phyloP scores from a whole-genome alignment of 1,284 basidiomycete genomes.

The Apiotrichum montevideense region DNA sequence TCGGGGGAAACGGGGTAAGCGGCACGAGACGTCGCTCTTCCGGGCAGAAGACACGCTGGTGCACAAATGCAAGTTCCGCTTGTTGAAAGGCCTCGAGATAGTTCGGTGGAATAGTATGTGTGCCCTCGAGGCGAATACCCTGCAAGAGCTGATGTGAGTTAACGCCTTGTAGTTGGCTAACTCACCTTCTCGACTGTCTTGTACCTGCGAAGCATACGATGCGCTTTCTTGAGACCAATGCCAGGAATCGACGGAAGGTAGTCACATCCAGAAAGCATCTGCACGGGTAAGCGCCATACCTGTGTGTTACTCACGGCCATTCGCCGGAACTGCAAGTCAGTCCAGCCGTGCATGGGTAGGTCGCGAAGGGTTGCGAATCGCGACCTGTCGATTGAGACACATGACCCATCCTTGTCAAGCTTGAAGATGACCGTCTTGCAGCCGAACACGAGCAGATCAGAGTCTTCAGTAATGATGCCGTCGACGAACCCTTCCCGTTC shows the following conservation, averaged over 20 bases:
- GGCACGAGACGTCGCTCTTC: conserved; percentile 59
- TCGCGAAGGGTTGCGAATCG: conserved; percentile 68
- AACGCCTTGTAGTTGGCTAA: neutral
- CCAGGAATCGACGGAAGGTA: conserved; percentile 96
- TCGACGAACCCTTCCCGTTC: conserved; percentile 78
- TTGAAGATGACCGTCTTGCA: conserved; percentile 74
- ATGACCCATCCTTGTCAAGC: conserved; percentile 69
- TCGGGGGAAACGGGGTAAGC: conserved; percentile 56
- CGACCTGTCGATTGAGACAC: conserved; percentile 70
- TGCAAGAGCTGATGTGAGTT: conserved; percentile 53
- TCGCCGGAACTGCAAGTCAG: conserved; percentile 77
- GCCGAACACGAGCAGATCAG: conserved; percentile 94
- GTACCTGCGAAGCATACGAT: conserved; percentile 70
- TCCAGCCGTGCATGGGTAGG: conserved; percentile 81
- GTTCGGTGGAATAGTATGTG: conserved; percentile 67
- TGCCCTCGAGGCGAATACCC: conserved; percentile 73
- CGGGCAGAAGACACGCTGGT: conserved; percentile 91
- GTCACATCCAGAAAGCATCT: conserved; percentile 93
- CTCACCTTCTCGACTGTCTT: conserved; percentile 76
- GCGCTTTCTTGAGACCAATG: conserved; percentile 94
- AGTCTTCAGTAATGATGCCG: conserved; percentile 95
- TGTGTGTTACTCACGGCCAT: conserved; percentile 59
- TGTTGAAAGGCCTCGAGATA: conserved; percentile 64
- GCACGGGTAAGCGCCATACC: neutral
- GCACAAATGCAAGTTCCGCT: conserved; percentile 88